Conservation (phyloP, 73 alveolate species). For the Effrenium voratum region DNA sequence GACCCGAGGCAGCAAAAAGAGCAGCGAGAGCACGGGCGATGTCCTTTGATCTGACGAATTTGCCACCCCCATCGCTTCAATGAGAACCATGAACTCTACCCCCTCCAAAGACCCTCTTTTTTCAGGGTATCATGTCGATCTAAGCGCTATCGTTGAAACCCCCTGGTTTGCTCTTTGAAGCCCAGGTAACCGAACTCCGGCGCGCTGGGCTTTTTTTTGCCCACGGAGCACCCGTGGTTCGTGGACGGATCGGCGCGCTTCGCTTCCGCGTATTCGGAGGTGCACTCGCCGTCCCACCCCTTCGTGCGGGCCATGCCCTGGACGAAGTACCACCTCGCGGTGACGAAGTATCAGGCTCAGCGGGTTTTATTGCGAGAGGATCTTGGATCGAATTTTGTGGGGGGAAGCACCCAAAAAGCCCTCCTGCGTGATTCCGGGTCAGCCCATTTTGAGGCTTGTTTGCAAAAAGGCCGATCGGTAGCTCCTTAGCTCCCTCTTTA, state of each 20-base stretch:
- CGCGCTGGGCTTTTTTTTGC: not conserved
- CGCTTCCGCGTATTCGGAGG: too few relatives aligned
- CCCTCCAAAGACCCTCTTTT: not conserved
- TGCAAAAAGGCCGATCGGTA: not conserved
- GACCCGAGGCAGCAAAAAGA: too few relatives aligned
- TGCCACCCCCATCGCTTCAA: too few relatives aligned
- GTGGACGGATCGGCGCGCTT: too few relatives aligned
- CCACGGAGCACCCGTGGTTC: too few relatives aligned
- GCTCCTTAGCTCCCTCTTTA: not conserved
- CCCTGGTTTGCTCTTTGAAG: not conserved
- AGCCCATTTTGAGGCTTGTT: not conserved
- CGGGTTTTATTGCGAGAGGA: not conserved
- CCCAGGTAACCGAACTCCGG: not conserved
- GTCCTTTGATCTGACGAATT: too few relatives aligned
- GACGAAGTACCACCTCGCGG: constrained; percentile 80
- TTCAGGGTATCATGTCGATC: not conserved
- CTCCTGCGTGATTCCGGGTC: not conserved
- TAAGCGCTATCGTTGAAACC: not conserved
- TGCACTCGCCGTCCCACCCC: constrained; percentile 72
- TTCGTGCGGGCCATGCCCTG: constrained; percentile 77
- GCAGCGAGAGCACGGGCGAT: too few relatives aligned
- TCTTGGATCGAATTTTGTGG: not conserved
- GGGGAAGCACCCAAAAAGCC: not conserved
- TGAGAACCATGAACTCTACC: not conserved
- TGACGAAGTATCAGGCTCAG: constrained; percentile 71